A percentile compares a stretch with the other conserved stretches of the same genome.
Conservation (phyloP, 2,329 filamentous ascomycete species). For the Chrysoporthe austroafricana region DNA sequence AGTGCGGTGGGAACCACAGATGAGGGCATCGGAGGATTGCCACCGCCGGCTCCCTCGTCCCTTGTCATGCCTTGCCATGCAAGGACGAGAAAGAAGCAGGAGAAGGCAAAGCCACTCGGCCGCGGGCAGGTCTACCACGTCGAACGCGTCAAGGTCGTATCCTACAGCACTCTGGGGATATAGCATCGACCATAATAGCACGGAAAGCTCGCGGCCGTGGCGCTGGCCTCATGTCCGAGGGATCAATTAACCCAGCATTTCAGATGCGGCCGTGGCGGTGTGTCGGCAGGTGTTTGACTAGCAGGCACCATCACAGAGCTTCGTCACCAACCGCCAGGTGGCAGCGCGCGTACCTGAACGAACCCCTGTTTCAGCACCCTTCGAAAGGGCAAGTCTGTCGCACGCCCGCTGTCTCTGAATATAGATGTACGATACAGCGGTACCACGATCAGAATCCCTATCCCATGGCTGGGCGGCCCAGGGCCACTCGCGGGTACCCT, state of each 20-base stretch:
- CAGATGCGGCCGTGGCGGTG: conserved; percentile 22
- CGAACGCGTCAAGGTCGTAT: conserved; percentile 2
- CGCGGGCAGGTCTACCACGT: neutral
- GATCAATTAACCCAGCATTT: conserved; percentile 9
- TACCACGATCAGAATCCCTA: neutral
- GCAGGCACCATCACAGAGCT: conserved; percentile 19
- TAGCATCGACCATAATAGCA: conserved; percentile 7
- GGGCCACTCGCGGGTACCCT: conserved; percentile 8
- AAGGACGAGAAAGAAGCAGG: neutral
- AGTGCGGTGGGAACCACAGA: neutral
- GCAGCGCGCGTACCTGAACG: neutral
- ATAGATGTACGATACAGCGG: conserved; percentile 5
- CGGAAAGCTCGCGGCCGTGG: conserved; percentile 21
- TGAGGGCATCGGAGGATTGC: neutral
- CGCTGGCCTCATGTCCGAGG: conserved; percentile 23
- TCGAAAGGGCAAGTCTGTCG: conserved; percentile 13
- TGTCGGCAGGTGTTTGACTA: conserved; percentile 21
- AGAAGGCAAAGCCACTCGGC: neutral
- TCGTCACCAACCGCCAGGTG: conserved; percentile 13
- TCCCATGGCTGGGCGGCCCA: conserved; percentile 4
- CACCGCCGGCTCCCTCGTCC: neutral
- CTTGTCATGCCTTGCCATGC: neutral
- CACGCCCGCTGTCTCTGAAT: conserved; percentile 13
- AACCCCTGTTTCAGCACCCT: conserved; percentile 25
- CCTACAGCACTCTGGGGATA: neutral